Evolutionary conservation across 768 basidiomycete genomes (phyloP).

Genomic region (Clathrus columnatus): DNA sequence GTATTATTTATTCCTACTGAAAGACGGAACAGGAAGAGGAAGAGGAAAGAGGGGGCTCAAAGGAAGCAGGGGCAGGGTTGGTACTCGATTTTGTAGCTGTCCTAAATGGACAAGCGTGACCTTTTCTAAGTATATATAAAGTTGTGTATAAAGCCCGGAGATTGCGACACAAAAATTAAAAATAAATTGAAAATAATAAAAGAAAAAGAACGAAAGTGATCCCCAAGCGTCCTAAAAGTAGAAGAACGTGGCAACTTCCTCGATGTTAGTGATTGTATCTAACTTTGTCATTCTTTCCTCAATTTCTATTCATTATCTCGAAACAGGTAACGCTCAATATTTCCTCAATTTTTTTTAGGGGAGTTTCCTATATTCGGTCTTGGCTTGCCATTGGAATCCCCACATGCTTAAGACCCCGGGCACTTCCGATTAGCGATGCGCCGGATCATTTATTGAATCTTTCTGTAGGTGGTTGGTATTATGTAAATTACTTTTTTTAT

Average conservation of each 20-base stretch:
- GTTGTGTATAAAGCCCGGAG: constrained; percentile 7
- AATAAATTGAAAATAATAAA: no score
- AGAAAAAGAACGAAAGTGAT: not conserved
- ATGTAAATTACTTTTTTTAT: not conserved
- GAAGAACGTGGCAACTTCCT: not conserved
- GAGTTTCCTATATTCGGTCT: not conserved
- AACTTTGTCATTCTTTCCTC: not conserved
- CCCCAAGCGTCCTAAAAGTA: no score
- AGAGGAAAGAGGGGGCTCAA: constrained; percentile 14
- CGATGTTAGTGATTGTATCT: not conserved
- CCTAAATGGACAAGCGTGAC: constrained; percentile 17
- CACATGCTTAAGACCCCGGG: not conserved
- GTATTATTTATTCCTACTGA: not conserved
- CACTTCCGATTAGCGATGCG: not conserved
- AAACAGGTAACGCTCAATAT: no score
- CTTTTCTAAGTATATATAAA: constrained; percentile 14
- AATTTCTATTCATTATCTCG: not conserved
- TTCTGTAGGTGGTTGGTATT: not conserved
- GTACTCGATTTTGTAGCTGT: constrained; percentile 20
- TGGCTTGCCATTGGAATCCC: not conserved
- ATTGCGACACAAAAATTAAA: no score
- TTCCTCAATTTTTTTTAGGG: not conserved
- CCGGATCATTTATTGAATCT: not conserved
- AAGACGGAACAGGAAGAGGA: constrained; percentile 17
- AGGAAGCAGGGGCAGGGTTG: constrained; percentile 18